Evolutionary conservation across 257 asterid genomes (phyloP).

Genomic region (Solanum chaucha): DNA sequence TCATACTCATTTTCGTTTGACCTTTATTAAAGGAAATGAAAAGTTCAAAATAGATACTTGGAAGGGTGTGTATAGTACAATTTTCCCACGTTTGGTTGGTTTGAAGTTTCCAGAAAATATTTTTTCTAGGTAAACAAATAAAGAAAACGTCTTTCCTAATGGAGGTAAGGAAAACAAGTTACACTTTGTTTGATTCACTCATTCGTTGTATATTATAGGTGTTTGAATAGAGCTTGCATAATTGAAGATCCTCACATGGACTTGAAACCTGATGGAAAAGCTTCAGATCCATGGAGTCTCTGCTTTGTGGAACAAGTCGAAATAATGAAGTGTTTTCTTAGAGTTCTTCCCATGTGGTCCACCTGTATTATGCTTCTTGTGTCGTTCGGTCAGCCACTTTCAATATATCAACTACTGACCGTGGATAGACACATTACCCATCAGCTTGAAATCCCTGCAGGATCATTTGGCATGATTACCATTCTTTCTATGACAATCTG

Average conservation of each 20-base stretch:
- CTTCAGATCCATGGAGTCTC: slow-evolving; percentile 9
- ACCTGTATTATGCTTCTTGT: slow-evolving; percentile 2
- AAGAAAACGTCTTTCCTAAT: background rate
- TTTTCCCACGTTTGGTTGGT: background rate
- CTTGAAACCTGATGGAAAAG: slow-evolving; percentile 9
- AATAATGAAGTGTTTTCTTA: slow-evolving; percentile 2
- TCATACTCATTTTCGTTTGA: background rate
- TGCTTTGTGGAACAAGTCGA: slow-evolving; percentile 11
- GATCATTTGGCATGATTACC: slow-evolving; percentile 5
- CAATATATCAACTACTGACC: background rate
- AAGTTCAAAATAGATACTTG: background rate
- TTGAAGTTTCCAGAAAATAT: background rate
- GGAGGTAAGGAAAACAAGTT: background rate
- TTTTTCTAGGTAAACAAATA: background rate
- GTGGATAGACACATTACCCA: slow-evolving; percentile 1
- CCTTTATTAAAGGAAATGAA: background rate
- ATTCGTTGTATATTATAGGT: background rate
- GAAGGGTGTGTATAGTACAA: background rate
- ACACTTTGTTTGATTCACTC: background rate
- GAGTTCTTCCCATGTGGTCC: slow-evolving; percentile 8
- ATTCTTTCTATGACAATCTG: background rate
- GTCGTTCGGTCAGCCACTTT: background rate
- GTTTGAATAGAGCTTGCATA: slow-evolving; percentile 11
- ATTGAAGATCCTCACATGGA: slow-evolving; percentile 9
- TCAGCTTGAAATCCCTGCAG: slow-evolving; percentile 13